Conservation (phyloP, 495 filamentous ascomycete genomes). For the Daldinia loculata region DNA sequence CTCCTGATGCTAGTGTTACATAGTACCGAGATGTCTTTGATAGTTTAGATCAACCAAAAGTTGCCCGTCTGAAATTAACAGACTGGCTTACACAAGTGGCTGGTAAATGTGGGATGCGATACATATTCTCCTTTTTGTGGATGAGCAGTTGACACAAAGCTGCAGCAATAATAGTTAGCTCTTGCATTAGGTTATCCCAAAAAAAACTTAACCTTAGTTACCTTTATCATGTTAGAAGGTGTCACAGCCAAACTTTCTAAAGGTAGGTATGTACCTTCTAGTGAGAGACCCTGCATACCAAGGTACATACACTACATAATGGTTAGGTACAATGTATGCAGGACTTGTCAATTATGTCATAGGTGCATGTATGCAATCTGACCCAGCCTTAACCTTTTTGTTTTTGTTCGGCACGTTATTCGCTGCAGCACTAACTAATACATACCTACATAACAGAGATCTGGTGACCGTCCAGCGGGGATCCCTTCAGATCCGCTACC, state of each 20-base stretch:
- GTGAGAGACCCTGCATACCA: no score
- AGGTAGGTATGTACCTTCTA: background rate
- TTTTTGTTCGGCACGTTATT: background rate
- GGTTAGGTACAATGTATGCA: no score
- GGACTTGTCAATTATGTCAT: background rate
- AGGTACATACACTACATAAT: no score
- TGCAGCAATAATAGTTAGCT: no score
- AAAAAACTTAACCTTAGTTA: background rate
- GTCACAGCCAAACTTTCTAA: background rate
- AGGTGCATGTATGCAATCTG: background rate
- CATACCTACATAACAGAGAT: constrained; percentile 18
- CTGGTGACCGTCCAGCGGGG: constrained; percentile 26
- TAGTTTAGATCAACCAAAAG: background rate
- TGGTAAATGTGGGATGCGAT: no score
- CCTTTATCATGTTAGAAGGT: background rate
- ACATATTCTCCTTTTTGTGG: no score
- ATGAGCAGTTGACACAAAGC: no score
- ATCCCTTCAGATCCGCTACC: constrained; percentile 17
- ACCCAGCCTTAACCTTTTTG: background rate
- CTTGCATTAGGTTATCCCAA: no score
- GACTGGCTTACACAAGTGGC: no score
- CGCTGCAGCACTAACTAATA: constrained; percentile 8
- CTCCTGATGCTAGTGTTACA: background rate
- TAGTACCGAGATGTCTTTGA: background rate
- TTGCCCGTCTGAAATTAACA: background rate